These are phyloP conservation scores for Nicotiana undulata DNA, from an alignment of 257 asterid genomes.

Conservation along the genomic window DNA sequence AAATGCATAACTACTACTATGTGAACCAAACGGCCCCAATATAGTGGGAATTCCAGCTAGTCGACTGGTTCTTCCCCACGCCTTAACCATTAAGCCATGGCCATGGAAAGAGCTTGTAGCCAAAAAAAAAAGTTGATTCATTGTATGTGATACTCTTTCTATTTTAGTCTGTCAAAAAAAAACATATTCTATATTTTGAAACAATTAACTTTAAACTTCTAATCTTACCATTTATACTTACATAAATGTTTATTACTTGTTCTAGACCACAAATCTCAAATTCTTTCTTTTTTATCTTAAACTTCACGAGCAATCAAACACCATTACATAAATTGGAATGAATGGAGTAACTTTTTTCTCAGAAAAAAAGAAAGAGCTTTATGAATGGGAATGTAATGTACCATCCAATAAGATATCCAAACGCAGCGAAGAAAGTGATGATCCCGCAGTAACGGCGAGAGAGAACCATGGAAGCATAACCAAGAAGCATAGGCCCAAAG, in stretches of 20 bases:
- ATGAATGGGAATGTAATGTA: slow-evolving; percentile 15
- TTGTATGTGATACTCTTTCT: too few relatives aligned
- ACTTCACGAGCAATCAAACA: too few relatives aligned
- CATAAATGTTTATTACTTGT: too few relatives aligned
- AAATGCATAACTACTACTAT: background rate
- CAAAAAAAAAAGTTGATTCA: background rate
- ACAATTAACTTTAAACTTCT: too few relatives aligned
- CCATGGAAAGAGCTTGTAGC: background rate
- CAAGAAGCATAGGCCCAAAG: slow-evolving; percentile 73
- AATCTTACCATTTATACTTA: too few relatives aligned
- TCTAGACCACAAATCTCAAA: too few relatives aligned
- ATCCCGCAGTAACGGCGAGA: slow-evolving; percentile 63
- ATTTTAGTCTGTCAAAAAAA: background rate
- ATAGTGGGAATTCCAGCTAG: background rate
- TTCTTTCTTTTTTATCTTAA: too few relatives aligned
- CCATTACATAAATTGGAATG: too few relatives aligned
- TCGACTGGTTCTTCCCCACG: background rate
- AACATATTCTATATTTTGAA: too few relatives aligned
- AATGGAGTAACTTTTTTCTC: background rate
- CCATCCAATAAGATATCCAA: slow-evolving; percentile 99
- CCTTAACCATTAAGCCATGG: background rate
- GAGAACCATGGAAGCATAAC: slow-evolving; percentile 76
- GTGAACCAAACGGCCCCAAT: background rate
- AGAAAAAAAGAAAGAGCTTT: background rate
- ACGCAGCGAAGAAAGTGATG: slow-evolving; percentile 60